Evolutionary conservation across 2,329 filamentous ascomycete species (phyloP), one percentile per base, ranked within the genome.

Genomic region (Aspergillus fijiensis): DNA sequence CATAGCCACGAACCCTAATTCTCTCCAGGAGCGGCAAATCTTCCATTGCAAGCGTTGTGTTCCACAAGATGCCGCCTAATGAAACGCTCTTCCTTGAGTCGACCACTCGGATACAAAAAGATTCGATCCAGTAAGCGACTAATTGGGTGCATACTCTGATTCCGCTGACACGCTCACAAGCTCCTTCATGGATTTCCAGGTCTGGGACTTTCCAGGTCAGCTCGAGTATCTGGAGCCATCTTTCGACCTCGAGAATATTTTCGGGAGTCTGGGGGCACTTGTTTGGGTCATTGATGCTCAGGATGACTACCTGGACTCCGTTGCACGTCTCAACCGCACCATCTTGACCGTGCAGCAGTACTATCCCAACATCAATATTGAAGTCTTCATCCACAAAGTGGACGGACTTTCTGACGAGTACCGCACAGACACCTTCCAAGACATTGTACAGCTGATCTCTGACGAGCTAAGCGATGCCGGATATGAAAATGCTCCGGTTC

Each of bases 201-300:
- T 97, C 51, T 97, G 93, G 91, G 95, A 99, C 74, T 93, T 99
- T 60, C 95, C 95, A 2, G 93, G 94, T 25, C 93, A 98, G 77
- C 87, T 98, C 65, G 91, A 97, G 78, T 96, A 96, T 70, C 88
- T 96, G 61, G 92, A 95, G 70, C 88, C 91, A 4, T 89, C 87
- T 51, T 96, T 96, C 70, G 93, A 98, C 74, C 89, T 95, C 63
- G 92, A 96, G 69, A 89, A 91, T 70, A 94, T 98, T 70, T 99
- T 99, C 76, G 90, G 92, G 67, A 92, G 94, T 71, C 91, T 96
- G 16, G 95, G 95, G 21, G 93, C 95, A 14, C 82, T 99, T 14
- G 96, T 99, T 63, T 99, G 95, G 94, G 94, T 99, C 61, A 96
- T 99, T 60, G 95, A 99, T 73, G 94, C 95, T 0, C 95, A 99